Base-by-base conservation (phyloP, 441 rosid species). In the Dalechampia spathulata region DNA sequence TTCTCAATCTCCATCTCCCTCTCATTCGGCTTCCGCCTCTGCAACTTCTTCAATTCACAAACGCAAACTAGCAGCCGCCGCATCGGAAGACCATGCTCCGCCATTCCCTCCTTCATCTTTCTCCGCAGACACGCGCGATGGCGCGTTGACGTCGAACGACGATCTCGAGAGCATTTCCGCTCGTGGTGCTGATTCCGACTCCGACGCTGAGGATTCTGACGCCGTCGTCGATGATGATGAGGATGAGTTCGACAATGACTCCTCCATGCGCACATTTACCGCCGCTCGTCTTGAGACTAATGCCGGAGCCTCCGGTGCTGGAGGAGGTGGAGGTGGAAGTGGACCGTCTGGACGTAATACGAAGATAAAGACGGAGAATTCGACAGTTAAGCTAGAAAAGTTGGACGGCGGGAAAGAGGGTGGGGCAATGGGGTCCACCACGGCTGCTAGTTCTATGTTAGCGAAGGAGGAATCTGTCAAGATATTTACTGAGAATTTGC, bases 91-190 rank as follows among this genome's bases (percentile, higher is more conserved):
- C 46, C 96, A 83, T 56, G 84, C 78, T 10, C 93, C 91, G 10
- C 95, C 86, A 16, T 83, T 87, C 59, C 85, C 86, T 49, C 94
- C 96, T 4, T 80, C 96, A 26, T 93, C 99, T 46, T 77, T 88
- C 73, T 88, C 98, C 28, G 90, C 95, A 4, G 96, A 85, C 69
- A 90, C 98, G 14, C 91, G 97, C 16, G 96, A 90, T 65, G 95
- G 96, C 23, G 89, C 95, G 2, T 62, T 91, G 37, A 85, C 96
- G 40, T 83, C 97, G 55, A 86, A 88, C 51, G 99, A 93, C 52
- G 99, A 93, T 73, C 95, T 93, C 49, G 97, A 90, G 83, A 90
- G 96, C 76, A 84, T 94, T 64, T 94, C 99, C 8, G 98, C 95
- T 6, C 92, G 94, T 32, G 95, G 86, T 6, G 93, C 75, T 0